phyloP scores from a whole-genome alignment of 2,329 filamentous ascomycete genomes.

The Metarhizium sp. region DNA sequence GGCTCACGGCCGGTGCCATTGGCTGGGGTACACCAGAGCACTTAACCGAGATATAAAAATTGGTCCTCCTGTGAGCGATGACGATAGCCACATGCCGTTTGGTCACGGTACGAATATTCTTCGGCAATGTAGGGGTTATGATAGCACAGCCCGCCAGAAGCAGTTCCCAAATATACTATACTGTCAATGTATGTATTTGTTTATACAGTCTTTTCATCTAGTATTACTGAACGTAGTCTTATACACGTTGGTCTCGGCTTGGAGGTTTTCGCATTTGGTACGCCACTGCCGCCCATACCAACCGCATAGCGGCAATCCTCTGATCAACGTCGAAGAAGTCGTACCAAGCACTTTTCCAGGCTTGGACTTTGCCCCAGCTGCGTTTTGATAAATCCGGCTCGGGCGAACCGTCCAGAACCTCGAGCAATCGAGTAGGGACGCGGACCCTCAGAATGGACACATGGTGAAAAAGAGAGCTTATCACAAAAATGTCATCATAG shows the following conservation, averaged over 20 bases:
- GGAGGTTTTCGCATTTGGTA: constrained; percentile 43
- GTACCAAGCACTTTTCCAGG: constrained; percentile 52
- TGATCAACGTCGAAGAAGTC: constrained; percentile 48
- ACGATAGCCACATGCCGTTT: too few species aligned
- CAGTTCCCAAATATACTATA: neutral
- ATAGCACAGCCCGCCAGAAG: too few species aligned
- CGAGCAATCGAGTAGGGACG: constrained; percentile 44
- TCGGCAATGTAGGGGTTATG: too few species aligned
- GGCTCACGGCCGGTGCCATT: too few species aligned
- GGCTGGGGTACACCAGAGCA: too few species aligned
- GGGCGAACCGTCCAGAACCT: constrained; percentile 39
- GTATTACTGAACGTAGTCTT: neutral
- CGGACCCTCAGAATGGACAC: constrained; percentile 47
- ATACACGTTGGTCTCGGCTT: neutral
- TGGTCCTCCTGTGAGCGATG: too few species aligned
- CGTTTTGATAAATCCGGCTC: constrained; percentile 22
- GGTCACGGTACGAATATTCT: too few species aligned
- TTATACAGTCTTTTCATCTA: neutral
- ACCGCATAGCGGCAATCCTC: constrained; percentile 44
- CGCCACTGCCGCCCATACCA: constrained; percentile 50
- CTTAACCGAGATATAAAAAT: too few species aligned
- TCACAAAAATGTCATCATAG: constrained; percentile 52
- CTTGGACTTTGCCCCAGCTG: constrained; percentile 43
- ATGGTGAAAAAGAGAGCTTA: constrained; percentile 55
- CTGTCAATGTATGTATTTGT: neutral